Conservation (phyloP, 2,329 filamentous ascomycete species). For the Alternaria metachromatica region DNA sequence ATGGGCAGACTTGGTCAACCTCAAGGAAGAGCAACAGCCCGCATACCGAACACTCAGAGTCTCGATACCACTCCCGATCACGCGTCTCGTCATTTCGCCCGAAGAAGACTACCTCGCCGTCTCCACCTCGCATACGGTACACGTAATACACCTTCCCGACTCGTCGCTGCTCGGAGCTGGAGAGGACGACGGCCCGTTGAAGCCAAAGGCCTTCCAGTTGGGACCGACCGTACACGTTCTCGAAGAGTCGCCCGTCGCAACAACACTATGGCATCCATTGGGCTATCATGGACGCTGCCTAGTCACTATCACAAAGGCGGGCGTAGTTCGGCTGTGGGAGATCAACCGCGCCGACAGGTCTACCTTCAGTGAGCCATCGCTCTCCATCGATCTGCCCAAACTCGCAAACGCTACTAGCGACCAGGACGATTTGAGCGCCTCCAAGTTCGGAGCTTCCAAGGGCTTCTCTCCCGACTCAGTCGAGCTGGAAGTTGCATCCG, state of each 20-base stretch:
- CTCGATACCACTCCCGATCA: conserved; percentile 80
- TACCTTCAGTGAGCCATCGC: conserved; percentile 82
- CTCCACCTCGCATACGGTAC: conserved; percentile 84
- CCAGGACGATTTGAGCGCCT: conserved; percentile 83
- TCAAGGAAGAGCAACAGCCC: conserved; percentile 66
- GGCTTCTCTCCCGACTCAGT: conserved; percentile 87
- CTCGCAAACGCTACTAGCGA: conserved; percentile 82
- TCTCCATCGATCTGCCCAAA: conserved; percentile 88
- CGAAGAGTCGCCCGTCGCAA: conserved; percentile 79
- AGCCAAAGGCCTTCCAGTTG: conserved; percentile 87
- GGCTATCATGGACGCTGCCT: conserved; percentile 81
- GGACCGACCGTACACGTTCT: conserved; percentile 91
- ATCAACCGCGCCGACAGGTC: conserved; percentile 81
- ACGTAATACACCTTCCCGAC: conserved; percentile 85
- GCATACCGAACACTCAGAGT: conserved; percentile 67
- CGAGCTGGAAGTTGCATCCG: conserved; percentile 92
- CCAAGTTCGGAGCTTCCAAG: conserved; percentile 74
- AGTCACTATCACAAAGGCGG: conserved; percentile 87
- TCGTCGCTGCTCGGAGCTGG: conserved; percentile 74
- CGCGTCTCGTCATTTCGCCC: conserved; percentile 84
- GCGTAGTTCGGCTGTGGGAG: conserved; percentile 90
- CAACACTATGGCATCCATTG: conserved; percentile 90
- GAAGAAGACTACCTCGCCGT: conserved; percentile 83
- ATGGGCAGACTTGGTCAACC: conserved; percentile 82
- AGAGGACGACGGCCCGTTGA: conserved; percentile 69